Percentiles rank a stretch among this genome's conserved stretches.
These are phyloP conservation scores for Bryum argenteum DNA, from an alignment of 225 moss, liverwort and hornwort species.

Conservation along the genomic window DNA sequence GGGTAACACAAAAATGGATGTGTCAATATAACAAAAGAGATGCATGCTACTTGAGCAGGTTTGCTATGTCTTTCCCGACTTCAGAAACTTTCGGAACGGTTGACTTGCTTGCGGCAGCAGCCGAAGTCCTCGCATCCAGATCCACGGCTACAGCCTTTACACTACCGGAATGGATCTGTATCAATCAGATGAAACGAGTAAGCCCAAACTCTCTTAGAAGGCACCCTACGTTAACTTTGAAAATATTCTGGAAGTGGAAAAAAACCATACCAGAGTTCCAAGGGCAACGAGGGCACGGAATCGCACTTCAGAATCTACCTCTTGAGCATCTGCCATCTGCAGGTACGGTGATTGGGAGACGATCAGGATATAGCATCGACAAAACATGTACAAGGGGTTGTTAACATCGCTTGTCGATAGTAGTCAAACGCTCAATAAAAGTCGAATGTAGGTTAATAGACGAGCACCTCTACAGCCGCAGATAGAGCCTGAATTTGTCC, in stretches of 20 bases:
- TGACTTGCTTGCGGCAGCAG: conserved; percentile 65
- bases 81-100: conserved; percentile 70
- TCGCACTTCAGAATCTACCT: conserved; percentile 82
- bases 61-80: conserved; percentile 86
- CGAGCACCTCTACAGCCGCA: conserved; percentile 81
- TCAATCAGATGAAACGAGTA: conserved; percentile 24
- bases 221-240: not conserved
- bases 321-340: conserved; percentile 87
- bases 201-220: conserved; percentile 12
- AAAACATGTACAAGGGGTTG: conserved; percentile 2
- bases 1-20: conserved; percentile 18
- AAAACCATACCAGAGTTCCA: conserved; percentile 82
- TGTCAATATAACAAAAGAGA: conserved; percentile 26
- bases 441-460: not conserved
- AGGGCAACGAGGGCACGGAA: conserved; percentile 91
- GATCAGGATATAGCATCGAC: conserved; percentile 15
- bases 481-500: conserved; percentile 93
- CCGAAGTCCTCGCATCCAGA: conserved; percentile 75
- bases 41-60: conserved; percentile 63
- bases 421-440: conserved; percentile 16
- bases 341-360: conserved; percentile 12
- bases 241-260: not conserved
- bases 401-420: conserved; percentile 2
- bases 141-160: conserved; percentile 81
- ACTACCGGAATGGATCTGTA: conserved; percentile 78